Conservation (phyloP, 208 protist genomes). For the Phytomonas francai region DNA sequence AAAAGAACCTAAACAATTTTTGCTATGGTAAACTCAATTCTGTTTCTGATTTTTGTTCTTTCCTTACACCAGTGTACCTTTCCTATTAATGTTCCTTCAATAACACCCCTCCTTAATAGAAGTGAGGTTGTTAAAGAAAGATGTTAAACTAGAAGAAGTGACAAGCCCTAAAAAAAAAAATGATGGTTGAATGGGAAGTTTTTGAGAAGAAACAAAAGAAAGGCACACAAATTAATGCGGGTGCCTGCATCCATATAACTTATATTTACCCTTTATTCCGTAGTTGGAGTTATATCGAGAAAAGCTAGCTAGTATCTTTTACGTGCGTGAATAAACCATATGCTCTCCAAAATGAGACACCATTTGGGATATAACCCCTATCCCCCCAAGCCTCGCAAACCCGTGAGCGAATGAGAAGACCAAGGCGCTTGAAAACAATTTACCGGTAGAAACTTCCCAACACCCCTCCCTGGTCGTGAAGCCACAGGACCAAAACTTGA, state of each 20-base stretch:
- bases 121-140: not conserved
- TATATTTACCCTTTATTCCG: not conserved
- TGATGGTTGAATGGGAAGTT: not conserved
- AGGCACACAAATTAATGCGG: conserved; percentile 3
- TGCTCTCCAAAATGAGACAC: not conserved
- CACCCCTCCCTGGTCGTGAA: not conserved
- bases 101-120: not conserved
- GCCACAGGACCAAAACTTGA: not conserved
- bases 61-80: not conserved
- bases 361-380: not conserved
- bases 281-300: not conserved
- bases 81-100: not conserved
- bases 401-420: not conserved
- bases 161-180: not conserved
- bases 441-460: not conserved
- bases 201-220: conserved; percentile 13
- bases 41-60: not conserved
- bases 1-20: not conserved
- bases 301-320: not conserved
- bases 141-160: not conserved
- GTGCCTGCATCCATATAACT: not conserved
- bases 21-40: not conserved
- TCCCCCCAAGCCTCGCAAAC: not conserved
- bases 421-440: not conserved
- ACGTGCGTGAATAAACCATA: not conserved